A percentile compares a stretch with the other conserved stretches of the same genome.
Conservation (phyloP, 148 eudicot genomes). For the Camellia granthamiana region DNA sequence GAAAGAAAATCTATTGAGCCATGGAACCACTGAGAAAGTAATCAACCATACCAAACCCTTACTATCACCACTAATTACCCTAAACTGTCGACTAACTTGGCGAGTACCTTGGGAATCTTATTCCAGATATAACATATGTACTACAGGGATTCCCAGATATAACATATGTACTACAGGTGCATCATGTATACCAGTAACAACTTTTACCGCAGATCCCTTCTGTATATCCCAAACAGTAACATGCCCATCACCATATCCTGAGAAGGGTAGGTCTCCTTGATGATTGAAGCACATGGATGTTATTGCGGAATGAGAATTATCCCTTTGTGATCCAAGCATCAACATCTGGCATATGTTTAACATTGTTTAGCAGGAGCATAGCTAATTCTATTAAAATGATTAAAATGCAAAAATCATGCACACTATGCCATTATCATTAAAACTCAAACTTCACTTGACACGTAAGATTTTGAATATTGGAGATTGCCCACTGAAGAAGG, state of each 20-base stretch:
- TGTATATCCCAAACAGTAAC: slow-evolving; percentile 75
- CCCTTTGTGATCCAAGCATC: slow-evolving; percentile 77
- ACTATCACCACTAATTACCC: slow-evolving; percentile 82
- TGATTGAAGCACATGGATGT: slow-evolving; percentile 88
- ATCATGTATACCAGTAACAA: slow-evolving; percentile 62
- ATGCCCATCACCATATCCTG: slow-evolving; percentile 89
- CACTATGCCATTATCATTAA: neutral
- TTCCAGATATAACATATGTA: slow-evolving; percentile 72
- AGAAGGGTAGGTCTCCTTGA: slow-evolving; percentile 84
- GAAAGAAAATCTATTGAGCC: slow-evolving; percentile 56
- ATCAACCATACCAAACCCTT: slow-evolving; percentile 72
- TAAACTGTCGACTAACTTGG: slow-evolving; percentile 58
- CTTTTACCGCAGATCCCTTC: slow-evolving; percentile 58
- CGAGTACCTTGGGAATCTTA: slow-evolving; percentile 72
- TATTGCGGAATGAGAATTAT: slow-evolving; percentile 65
- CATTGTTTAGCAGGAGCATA: slow-evolving; percentile 15
- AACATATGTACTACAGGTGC: slow-evolving; percentile 82
- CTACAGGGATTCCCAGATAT: slow-evolving; percentile 73
- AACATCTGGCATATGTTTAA: slow-evolving; percentile 47
- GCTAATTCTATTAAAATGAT: neutral
- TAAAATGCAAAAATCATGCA: neutral
- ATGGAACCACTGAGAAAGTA: slow-evolving; percentile 51
- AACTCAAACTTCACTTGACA: neutral
- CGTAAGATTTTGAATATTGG: neutral
- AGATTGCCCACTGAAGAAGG: neutral